Evolutionary conservation across 1,284 basidiomycete species (phyloP), one percentile per base, ranked within the genome.

Genomic region (Cryptococcus floricola): DNA sequence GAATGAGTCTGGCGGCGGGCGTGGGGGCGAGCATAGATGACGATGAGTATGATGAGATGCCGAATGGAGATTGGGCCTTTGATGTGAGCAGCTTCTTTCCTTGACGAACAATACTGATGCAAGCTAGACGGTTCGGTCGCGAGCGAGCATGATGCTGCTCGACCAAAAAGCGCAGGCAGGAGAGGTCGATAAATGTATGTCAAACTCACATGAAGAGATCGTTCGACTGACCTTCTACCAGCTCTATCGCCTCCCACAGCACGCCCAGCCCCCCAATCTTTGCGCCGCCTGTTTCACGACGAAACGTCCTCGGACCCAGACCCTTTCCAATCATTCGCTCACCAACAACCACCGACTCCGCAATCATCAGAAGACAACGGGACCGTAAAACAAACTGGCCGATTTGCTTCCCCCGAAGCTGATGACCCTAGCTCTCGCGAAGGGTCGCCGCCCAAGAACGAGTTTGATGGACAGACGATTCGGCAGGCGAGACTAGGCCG

Each of bases 1-100:
- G 92, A 47, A 85, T 85, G 39, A 91, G 89, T 73, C 80, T 97
- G 48, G 87, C 86, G 1, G 67, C 75, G 1, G 77, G 76, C 1
- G 71, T 78, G 1, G 77, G 77, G 6, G 76, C 74, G 1, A 70
- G 63, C 25, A 59, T 71, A 6, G 71, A 73, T 27, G 73, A 75
- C 39, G 74, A 76, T 31, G 69, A 69, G 14, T 69, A 70, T 37
- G 72, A 75, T 43, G 66, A 68, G 12, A 51, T 48, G 14, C 47
- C 43, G 7, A 45, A 38, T 18, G 75, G 71, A 23, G 75, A 74
- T 41, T 78, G 77, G 77, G 72, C 71, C 41, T 78, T 77, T 57
- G 73, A 75, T 50, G 72, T 69, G 52, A 62, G 69, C 63, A 13
- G 19, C 48, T 14, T 16, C 14, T 38, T 23, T n/a, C 10, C n/a